Evolutionary conservation across 2,329 filamentous ascomycete genomes (phyloP).

Genomic region (Dryadomyces sulphureus): DNA sequence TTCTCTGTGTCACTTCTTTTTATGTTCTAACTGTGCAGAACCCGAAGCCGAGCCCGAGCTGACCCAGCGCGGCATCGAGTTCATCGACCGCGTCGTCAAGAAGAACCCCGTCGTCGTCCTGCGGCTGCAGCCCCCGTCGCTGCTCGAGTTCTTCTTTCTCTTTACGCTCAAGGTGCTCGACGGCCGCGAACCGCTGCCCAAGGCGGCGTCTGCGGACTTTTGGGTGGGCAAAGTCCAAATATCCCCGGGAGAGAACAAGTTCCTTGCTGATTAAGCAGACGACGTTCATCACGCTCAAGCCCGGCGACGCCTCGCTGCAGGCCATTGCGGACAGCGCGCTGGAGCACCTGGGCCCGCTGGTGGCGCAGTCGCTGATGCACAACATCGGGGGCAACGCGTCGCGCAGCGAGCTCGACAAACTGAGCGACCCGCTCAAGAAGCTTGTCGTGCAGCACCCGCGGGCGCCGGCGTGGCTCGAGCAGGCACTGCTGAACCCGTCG

Average conservation of each 20-base stretch:
- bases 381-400: constrained; percentile 56
- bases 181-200: constrained; percentile 60
- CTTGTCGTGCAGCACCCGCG: constrained; percentile 41
- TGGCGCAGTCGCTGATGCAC: constrained; percentile 44
- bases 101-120: constrained; percentile 49
- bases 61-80: constrained; percentile 58
- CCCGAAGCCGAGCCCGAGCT: constrained; percentile 56
- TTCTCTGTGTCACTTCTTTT: neutral
- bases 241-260: neutral
- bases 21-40: constrained; percentile 17
- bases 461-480: constrained; percentile 47
- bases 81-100: constrained; percentile 48
- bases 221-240: constrained; percentile 40
- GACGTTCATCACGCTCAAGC: constrained; percentile 34
- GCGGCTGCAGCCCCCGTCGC: constrained; percentile 35
- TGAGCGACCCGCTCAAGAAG: constrained; percentile 58
- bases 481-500: constrained; percentile 36
- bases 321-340: constrained; percentile 33
- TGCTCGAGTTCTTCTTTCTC: constrained; percentile 52
- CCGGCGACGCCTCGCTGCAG: constrained; percentile 26
- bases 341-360: constrained; percentile 42
- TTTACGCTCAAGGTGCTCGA: constrained; percentile 58
- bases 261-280: constrained; percentile 21
- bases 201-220: constrained; percentile 57
- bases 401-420: constrained; percentile 56